A percentile compares a stretch with the other conserved stretches of the same genome.
These are phyloP conservation scores for Fusarium transvaalense DNA, from an alignment of 2,329 filamentous ascomycete species.

Conservation along the genomic window DNA sequence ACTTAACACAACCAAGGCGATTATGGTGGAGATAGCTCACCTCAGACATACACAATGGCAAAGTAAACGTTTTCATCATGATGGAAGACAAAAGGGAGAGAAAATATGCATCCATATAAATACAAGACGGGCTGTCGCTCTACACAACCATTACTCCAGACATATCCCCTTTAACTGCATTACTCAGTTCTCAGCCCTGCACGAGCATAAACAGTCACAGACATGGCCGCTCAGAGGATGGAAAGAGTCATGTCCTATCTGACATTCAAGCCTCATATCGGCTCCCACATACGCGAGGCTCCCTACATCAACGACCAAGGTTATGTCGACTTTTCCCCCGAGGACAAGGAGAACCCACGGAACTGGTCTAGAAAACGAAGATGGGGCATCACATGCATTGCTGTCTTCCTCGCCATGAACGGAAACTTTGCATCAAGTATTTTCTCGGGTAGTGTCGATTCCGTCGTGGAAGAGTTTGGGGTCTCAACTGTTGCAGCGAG, in stretches of 20 bases:
- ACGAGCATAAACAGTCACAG: background rate
- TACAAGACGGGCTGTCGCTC: background rate
- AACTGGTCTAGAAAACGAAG: slow-evolving; percentile 61
- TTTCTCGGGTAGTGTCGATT: slow-evolving; percentile 52
- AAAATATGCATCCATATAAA: slow-evolving; percentile 9
- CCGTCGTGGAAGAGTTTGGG: slow-evolving; percentile 53
- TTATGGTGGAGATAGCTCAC: slow-evolving; percentile 10
- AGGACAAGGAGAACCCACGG: slow-evolving; percentile 64
- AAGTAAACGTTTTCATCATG: slow-evolving; percentile 16
- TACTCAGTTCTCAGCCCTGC: background rate
- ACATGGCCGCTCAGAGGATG: slow-evolving; percentile 1
- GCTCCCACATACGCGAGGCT: slow-evolving; percentile 29
- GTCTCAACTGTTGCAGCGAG: slow-evolving; percentile 62
- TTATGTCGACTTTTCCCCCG: slow-evolving; percentile 62
- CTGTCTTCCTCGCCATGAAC: slow-evolving; percentile 65
- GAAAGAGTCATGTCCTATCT: slow-evolving; percentile 7
- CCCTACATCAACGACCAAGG: slow-evolving; percentile 64
- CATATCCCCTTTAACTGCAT: slow-evolving; percentile 1
- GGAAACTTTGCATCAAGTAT: slow-evolving; percentile 63
- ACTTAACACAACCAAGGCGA: slow-evolving; percentile 13
- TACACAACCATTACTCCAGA: background rate
- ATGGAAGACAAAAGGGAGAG: background rate
- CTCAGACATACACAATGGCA: background rate
- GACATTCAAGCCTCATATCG: slow-evolving; percentile 11
- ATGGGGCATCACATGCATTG: slow-evolving; percentile 56